Base-by-base conservation (phyloP, 2,329 filamentous ascomycete species). In the Talaromyces sp. region DNA sequence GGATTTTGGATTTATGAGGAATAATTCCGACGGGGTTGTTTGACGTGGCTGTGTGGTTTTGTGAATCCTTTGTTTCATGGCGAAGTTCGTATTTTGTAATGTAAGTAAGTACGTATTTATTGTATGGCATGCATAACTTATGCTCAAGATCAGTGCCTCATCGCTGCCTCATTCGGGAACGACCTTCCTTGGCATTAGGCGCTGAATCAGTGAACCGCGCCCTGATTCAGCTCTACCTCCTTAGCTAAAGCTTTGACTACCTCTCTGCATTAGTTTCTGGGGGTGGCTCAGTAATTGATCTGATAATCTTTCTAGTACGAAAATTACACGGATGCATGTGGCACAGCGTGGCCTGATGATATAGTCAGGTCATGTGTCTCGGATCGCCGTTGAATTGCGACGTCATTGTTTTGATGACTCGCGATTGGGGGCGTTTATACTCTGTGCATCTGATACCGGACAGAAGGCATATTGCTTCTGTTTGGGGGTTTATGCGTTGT, bases 151-250 rank as follows among this genome's bases (percentile, higher is more conserved):
- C 27, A 19, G 27, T 37, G 31, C 52, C 52, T 56, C n/a, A 56
- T 35, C 15, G 10, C n/a, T 54, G 31, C 17, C 50, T 17, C 50
- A 37, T 22, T 37, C 17, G 33, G 33, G 33, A 56, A 25, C 11
- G 31, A 35, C 33, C 5, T 15, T 37, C n/a, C 50, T 35, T 35
- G 31, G 50, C 50, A n/a, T 54, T 15, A 33, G 31, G 19, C 52
- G 19, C 52, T 56, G 52, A 56, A 33, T 56, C 52, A 31, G 27
- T 31, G 27, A 31, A 31, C 7, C 7, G n/a, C 33, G 49, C 52
- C 31, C 52, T 56, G 52, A 39, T 25, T 56, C 52, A 56, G 52
- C n/a, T 56, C 33, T 56, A 56, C 31, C n/a, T 57, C 25, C 33
- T n/a, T 2, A 31, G 27, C 27, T 31, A 31, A 10, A 58, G 47